These are phyloP conservation scores for Erodium texanum DNA, from an alignment of 441 rosid genomes.

Conservation along the genomic window DNA sequence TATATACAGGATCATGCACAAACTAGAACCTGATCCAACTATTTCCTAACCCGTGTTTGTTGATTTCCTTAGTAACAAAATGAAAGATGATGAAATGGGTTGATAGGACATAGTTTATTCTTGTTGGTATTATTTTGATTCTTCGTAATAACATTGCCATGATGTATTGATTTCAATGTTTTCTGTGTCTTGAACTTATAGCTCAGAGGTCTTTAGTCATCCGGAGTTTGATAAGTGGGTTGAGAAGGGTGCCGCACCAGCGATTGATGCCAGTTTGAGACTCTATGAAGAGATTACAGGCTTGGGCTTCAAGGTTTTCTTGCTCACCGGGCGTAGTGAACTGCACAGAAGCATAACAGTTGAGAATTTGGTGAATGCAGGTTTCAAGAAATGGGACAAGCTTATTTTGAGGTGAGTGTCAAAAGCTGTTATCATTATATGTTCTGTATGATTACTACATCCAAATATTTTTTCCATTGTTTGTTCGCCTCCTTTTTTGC, in stretches of 20 bases:
- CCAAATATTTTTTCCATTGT: not conserved
- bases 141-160: not conserved
- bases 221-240: conserved; percentile 75
- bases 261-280: conserved; percentile 60
- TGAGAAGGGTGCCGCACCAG: conserved; percentile 60
- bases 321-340: conserved; percentile 80
- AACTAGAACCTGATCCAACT: too few species aligned
- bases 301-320: conserved; percentile 68
- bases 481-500: not conserved
- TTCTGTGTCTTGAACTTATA: conserved; percentile 26
- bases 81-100: not conserved
- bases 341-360: conserved; percentile 47
- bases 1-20: too few species aligned
- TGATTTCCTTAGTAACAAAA: not conserved
- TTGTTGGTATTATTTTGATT: not conserved
- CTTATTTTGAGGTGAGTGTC: conserved; percentile 72
- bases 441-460: not conserved
- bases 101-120: conserved; percentile 1
- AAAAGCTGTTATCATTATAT: not conserved
- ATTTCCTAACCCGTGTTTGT: too few species aligned
- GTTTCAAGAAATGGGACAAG: conserved; percentile 71
- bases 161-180: conserved; percentile 11
- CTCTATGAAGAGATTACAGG: conserved; percentile 53
- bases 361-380: conserved; percentile 56
- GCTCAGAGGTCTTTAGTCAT: conserved; percentile 62